A percentile compares a stretch with the other conserved stretches of the same genome.
phyloP scores from a whole-genome alignment of 257 asterid species.

The Lycium ferocissimum region DNA sequence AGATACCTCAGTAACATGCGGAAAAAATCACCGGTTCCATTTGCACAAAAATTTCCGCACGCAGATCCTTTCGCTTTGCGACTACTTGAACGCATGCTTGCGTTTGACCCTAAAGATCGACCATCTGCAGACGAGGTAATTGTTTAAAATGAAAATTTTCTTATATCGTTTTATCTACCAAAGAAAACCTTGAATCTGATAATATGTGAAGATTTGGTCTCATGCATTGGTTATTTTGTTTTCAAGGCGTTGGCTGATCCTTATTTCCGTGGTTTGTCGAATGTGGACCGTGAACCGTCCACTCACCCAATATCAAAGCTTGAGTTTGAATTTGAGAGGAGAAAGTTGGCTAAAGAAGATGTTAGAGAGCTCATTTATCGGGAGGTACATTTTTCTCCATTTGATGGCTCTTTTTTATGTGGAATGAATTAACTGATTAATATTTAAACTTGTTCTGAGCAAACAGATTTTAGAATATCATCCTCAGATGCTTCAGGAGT shows the following conservation, averaged over 20 bases:
- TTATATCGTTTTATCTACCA: not conserved
- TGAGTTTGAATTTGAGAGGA: slow-evolving; percentile 94
- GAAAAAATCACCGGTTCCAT: slow-evolving; percentile 79
- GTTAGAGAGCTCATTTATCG: slow-evolving; percentile 91
- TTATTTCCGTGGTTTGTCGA: slow-evolving; percentile 74
- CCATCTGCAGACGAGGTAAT: slow-evolving; percentile 92
- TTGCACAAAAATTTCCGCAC: slow-evolving; percentile 72
- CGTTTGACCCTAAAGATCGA: slow-evolving; percentile 95
- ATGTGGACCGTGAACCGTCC: slow-evolving; percentile 87
- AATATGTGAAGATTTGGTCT: not conserved
- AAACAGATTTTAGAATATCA: slow-evolving; percentile 95
- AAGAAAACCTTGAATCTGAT: slow-evolving; percentile 6
- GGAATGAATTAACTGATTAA: slow-evolving; percentile 19
- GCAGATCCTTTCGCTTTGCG: slow-evolving; percentile 83
- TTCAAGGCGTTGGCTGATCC: slow-evolving; percentile 83
- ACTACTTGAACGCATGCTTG: slow-evolving; percentile 76
- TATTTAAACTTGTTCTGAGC: slow-evolving; percentile 33
- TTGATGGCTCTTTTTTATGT: slow-evolving; percentile 36
- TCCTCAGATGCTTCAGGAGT: slow-evolving; percentile 96
- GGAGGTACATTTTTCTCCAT: slow-evolving; percentile 42
- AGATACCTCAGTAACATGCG: slow-evolving; percentile 90
- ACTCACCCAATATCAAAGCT: slow-evolving; percentile 89
- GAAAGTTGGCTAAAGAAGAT: slow-evolving; percentile 86
- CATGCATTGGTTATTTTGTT: slow-evolving; percentile 32
- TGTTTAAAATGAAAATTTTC: not conserved